These are phyloP conservation scores for Austroboletus sp. DNA, from an alignment of 1,284 basidiomycete genomes.

Conservation along the genomic window DNA sequence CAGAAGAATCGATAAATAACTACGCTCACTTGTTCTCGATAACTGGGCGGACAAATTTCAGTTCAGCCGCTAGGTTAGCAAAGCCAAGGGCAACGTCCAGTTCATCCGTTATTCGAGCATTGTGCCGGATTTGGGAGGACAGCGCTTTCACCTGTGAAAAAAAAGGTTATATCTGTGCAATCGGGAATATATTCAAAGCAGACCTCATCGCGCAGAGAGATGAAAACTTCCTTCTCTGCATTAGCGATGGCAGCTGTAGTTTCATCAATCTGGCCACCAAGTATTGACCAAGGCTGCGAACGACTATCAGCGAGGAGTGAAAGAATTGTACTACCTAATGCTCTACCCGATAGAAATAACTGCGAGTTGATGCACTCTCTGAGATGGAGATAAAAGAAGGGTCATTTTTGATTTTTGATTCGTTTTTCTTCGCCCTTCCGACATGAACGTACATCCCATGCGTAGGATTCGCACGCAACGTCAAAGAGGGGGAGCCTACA, in stretches of 20 bases:
- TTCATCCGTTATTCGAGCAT: conserved; percentile 81
- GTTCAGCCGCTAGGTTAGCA: conserved; percentile 74
- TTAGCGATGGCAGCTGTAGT: conserved; percentile 47
- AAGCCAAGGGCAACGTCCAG: conserved; percentile 82
- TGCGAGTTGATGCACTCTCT: conserved; percentile 59
- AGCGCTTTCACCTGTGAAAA: conserved; percentile 54
- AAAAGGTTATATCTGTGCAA: conserved; percentile 1
- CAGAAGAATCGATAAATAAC: neutral
- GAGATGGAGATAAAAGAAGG: conserved; percentile 51
- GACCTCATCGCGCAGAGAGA: conserved; percentile 61
- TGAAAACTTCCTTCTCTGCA: conserved; percentile 69
- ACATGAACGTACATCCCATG: conserved; percentile 74
- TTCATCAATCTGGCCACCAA: conserved; percentile 61
- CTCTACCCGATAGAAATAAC: conserved; percentile 63
- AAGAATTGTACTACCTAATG: neutral
- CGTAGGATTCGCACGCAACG: conserved; percentile 58
- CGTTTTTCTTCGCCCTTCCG: conserved; percentile 54
- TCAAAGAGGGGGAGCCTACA: conserved; percentile 63
- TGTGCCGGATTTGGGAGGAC: conserved; percentile 55
- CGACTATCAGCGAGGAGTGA: conserved; percentile 15
- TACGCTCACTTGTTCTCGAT: conserved; percentile 64
- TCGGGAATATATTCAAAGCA: conserved; percentile 8
- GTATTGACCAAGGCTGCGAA: conserved; percentile 65
- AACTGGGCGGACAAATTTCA: conserved; percentile 68
- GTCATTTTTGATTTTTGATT: conserved; percentile 41